Evolutionary conservation across 2,329 filamentous ascomycete species (phyloP), one percentile per base, ranked within the genome.

Genomic region (Xylariaceae sp.): DNA sequence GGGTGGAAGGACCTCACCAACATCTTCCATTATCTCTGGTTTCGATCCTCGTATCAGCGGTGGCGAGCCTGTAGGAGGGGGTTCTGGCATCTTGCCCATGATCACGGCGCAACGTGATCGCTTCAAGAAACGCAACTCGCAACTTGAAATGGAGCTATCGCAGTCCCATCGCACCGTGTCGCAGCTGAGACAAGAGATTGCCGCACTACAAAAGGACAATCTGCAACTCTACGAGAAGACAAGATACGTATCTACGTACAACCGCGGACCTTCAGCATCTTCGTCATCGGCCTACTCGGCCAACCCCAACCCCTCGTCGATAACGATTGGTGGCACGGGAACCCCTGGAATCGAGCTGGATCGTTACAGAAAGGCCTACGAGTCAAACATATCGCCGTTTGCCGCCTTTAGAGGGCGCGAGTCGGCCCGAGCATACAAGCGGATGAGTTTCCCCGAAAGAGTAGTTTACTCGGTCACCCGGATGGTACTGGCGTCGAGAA

Each of bases 1-100:
- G 68, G 85, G 88, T 35, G 84, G 88, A 47, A 79, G 81, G 53
- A 84, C 88, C 13, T 97, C 94, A 2, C 95, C 94, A 0, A 97
- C 94, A 0, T 97, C 93, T 3, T 97, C 93, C 17, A 97, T 99
- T 69, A 97, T 99, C 68, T 97, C 92, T 61, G 94, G 94, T n/a
- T 92, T 97, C 71, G 90, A 96, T 69, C 87, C 89, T 18, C 82
- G 84, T 49, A 78, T 78, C 75, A 72, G 74, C 7, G 75, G 80
- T 45, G 77, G 80, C 13, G 89, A 91, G 51, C 80, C 87, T 7
- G 81, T 88, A 57, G 89, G 88, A 37, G 81, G 89, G 56, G 90
- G 90, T 1, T 90, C 90, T 0, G 91, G 92, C 10, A 97, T 99
- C 64, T 79, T 99, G 23, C 95, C 94, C 39, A 99, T 99, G 95